Conservation (phyloP, 2,329 filamentous ascomycete genomes). For the Lasiodiplodia hormozganensis region DNA sequence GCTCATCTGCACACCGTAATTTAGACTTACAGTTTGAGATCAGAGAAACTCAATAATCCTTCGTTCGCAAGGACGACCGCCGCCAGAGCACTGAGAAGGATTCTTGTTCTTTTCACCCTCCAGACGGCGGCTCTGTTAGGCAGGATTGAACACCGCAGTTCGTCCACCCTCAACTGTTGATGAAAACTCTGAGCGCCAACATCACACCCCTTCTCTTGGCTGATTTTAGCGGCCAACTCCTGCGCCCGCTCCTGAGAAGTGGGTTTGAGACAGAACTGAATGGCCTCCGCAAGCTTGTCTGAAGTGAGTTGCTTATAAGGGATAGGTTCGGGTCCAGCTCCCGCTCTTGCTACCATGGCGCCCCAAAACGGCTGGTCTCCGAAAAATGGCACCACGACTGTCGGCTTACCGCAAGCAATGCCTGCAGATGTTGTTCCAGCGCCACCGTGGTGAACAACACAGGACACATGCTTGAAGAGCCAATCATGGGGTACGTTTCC, state of each 20-base stretch:
- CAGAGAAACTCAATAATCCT: slow-evolving; percentile 44
- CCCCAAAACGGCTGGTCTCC: slow-evolving; percentile 53
- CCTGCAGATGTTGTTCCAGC: slow-evolving; percentile 88
- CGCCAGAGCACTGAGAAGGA: slow-evolving; percentile 45
- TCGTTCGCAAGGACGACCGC: slow-evolving; percentile 48
- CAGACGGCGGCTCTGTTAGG: slow-evolving; percentile 46
- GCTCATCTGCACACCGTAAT: slow-evolving; percentile 28
- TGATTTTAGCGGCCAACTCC: slow-evolving; percentile 47
- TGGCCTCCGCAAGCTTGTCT: slow-evolving; percentile 47
- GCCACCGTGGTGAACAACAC: slow-evolving; percentile 86
- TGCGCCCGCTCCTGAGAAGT: slow-evolving; percentile 45
- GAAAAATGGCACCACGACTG: slow-evolving; percentile 82
- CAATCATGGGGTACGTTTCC: slow-evolving; percentile 89
- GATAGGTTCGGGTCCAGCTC: slow-evolving; percentile 49
- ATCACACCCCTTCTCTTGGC: slow-evolving; percentile 45
- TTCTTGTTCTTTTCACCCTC: slow-evolving; percentile 47
- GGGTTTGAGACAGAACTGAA: slow-evolving; percentile 47
- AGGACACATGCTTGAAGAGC: slow-evolving; percentile 81
- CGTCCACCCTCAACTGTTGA: slow-evolving; percentile 47
- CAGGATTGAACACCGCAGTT: slow-evolving; percentile 44
- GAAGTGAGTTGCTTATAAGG: slow-evolving; percentile 49
- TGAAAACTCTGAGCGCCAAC: slow-evolving; percentile 48
- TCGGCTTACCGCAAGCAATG: slow-evolving; percentile 80
- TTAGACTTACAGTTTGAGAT: slow-evolving; percentile 46
- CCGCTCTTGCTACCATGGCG: slow-evolving; percentile 49